These are phyloP conservation scores for Leptomonas pyrrhocoris DNA, from an alignment of 208 protist species.

Conservation along the genomic window DNA sequence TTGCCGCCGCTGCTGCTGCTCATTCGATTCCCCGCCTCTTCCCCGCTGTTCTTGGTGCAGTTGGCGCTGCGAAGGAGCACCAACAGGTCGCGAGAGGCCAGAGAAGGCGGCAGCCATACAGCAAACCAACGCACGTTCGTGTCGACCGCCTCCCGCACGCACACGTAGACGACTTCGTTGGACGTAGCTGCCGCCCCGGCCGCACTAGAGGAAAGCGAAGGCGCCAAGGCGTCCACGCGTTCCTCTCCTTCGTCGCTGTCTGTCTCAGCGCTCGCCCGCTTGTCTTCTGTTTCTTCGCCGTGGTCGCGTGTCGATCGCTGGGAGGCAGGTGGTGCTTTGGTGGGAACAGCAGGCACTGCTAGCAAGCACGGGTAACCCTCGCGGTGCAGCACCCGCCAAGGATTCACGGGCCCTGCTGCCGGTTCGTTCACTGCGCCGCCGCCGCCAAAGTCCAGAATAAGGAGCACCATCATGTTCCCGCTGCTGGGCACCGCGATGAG, in stretches of 20 bases:
- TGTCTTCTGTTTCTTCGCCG: background rate
- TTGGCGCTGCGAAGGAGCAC: no score
- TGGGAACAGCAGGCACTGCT: constrained; percentile 4
- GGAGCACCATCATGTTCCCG: background rate
- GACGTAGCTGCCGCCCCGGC: background rate
- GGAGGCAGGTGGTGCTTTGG: background rate
- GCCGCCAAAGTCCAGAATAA: constrained; percentile 16
- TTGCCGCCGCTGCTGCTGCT: no score
- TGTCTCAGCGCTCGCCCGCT: background rate
- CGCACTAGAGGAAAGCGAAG: background rate
- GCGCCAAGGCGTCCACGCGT: background rate
- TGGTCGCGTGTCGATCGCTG: background rate
- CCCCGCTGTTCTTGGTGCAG: background rate
- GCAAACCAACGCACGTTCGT: constrained; percentile 5
- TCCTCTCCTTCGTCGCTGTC: background rate
- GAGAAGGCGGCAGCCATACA: background rate
- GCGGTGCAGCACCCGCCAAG: constrained; percentile 7
- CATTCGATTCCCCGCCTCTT: no score
- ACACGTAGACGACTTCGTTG: background rate
- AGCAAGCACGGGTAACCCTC: constrained; percentile 23
- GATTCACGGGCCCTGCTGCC: background rate
- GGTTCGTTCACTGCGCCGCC: background rate
- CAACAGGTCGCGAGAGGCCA: background rate
- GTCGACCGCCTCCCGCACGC: background rate
- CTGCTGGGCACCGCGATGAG: constrained; percentile 15